Base-by-base conservation (phyloP, 1,139 yeast genomes). In the Magnusiomyces ingens region DNA sequence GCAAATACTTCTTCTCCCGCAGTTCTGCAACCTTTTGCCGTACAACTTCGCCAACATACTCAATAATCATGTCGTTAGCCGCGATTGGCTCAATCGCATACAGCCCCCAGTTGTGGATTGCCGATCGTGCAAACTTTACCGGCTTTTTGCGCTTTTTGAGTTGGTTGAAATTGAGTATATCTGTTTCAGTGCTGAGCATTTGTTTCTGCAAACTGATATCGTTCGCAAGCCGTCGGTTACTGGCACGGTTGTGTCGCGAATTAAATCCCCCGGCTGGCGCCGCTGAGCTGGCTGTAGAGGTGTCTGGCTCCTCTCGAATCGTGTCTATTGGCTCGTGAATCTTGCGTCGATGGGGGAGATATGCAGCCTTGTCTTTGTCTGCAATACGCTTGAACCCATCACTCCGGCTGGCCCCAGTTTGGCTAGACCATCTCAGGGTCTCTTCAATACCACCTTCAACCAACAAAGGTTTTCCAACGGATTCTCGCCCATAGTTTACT, bases 31-130 rank as follows among this genome's bases (percentile, higher is more conserved):
- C 93, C 55, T 90, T 96, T 64, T 91, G 97, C 57, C 99, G 76
- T 38, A 94, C 84, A 56, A 95, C 79, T 64, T 93, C 99, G 37
- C 99, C 99, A n/a, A 93, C 98, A 64, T 93, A 93, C 68, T 94
- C 99, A 57, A 94, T 93, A 63, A 93, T 91, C 97, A 93, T 93
- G 69, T 93, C 99, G 61, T 85, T 86, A 0, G 95, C 94, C 13
- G 90, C 87, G 64, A 93, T 93, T 1, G 95, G 95, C 64, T 93
- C 98, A 65, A 88, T 74, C 0, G 99, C 99, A 70, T 90, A 93
- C 49, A 93, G 72, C 0, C 99, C 99, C 99, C 99, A 93, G 65
- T 93, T 90, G 67, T 94, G 99, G 63, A 93, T 93, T 0, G 97
- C 95, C 0, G 98, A 90, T 54, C 99, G 75, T 0, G 98, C 97